phyloP scores from a whole-genome alignment of 306 rosid genomes.

The Heteromeles arbutifolia region DNA sequence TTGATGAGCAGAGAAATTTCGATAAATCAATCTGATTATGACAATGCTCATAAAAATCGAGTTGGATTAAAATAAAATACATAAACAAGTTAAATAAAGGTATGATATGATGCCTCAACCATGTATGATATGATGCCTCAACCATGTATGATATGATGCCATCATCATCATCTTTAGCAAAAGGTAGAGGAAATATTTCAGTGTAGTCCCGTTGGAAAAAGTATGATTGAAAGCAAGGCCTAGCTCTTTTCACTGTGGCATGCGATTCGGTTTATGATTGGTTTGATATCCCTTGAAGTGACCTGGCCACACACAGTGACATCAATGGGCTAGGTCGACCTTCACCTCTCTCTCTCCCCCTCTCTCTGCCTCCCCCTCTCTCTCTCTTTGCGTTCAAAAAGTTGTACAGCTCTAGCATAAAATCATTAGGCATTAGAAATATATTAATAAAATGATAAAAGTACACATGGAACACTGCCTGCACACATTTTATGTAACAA shows the following conservation, averaged over 20 bases:
- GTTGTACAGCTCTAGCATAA: background rate
- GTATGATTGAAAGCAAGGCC: background rate
- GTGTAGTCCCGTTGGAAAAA: conserved; percentile 7
- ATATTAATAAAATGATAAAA: background rate
- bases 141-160: conserved; percentile 2
- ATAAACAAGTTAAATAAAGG: too few relatives aligned
- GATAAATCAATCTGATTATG: too few relatives aligned
- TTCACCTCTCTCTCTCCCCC: background rate
- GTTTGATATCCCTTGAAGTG: background rate
- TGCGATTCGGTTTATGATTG: conserved; percentile 32
- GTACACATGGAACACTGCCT: background rate
- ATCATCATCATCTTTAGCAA: conserved; percentile 1
- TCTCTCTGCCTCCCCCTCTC: background rate
- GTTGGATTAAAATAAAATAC: too few relatives aligned
- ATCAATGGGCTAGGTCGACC: background rate
- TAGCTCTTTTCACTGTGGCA: conserved; percentile 29
- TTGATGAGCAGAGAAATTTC: background rate
- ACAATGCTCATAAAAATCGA: rapidly evolving
- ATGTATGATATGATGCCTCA: background rate
- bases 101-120: background rate
- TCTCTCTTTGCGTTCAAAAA: background rate
- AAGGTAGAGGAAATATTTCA: background rate
- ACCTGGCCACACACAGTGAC: background rate
- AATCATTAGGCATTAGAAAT: background rate
- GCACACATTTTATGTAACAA: background rate